These are phyloP conservation scores for Artomyces pyxidatus DNA, from an alignment of 768 basidiomycete genomes.

Conservation along the genomic window DNA sequence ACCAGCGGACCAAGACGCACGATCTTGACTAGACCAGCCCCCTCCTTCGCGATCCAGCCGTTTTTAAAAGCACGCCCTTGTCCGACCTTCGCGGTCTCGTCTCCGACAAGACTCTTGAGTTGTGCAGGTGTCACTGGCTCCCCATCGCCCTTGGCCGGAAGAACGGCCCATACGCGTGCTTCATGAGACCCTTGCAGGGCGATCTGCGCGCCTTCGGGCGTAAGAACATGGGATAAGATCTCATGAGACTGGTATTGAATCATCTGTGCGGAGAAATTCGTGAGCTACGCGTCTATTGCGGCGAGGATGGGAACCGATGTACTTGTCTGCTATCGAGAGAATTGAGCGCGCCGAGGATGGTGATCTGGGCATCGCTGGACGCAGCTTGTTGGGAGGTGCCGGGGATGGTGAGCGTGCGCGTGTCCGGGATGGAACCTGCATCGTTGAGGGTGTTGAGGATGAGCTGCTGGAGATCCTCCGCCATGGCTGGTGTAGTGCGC, in stretches of 20 bases:
- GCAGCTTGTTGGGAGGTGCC: constrained; percentile 49
- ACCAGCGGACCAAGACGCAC: constrained; percentile 42
- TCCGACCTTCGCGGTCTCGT: constrained; percentile 86
- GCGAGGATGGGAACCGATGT: not conserved
- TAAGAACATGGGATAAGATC: constrained; percentile 61
- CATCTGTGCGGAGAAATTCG: constrained; percentile 47
- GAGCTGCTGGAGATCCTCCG: constrained; percentile 74
- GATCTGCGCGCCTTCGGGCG: constrained; percentile 77
- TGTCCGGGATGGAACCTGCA: constrained; percentile 51
- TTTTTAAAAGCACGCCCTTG: constrained; percentile 96
- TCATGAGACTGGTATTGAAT: constrained; percentile 75
- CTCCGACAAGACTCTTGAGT: constrained; percentile 71
- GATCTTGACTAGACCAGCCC: constrained; percentile 75
- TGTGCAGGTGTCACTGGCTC: constrained; percentile 56
- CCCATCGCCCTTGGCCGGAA: constrained; percentile 66
- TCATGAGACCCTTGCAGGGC: constrained; percentile 85
- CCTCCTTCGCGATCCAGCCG: constrained; percentile 92
- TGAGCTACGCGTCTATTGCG: constrained; percentile 8
- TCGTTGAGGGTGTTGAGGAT: constrained; percentile 65
- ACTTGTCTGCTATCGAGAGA: constrained; percentile 41
- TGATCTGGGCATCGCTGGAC: constrained; percentile 72
- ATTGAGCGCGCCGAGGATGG: constrained; percentile 85
- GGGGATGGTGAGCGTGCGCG: constrained; percentile 59
- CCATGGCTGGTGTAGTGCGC: constrained; percentile 35
- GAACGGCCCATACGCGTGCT: constrained; percentile 84